Evolutionary conservation across 2,329 filamentous ascomycete genomes (phyloP), one percentile per base, ranked within the genome.

Genomic region (Arthrobotrys entomopaga): DNA sequence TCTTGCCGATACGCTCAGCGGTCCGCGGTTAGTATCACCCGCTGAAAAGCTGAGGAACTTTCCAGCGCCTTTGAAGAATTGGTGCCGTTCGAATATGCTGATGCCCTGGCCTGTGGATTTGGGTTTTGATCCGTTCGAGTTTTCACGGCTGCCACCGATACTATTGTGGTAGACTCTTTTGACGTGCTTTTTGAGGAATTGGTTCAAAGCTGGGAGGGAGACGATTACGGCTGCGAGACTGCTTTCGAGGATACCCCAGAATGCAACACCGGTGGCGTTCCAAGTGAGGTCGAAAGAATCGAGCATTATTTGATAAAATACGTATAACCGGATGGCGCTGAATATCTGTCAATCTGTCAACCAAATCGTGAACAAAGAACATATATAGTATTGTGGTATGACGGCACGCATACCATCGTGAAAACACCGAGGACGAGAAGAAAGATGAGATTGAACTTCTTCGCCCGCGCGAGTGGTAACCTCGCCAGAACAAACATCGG

Each of bases 381-480:
- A 46, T 15, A 7, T 13, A 19, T 34, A 19, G 6, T n/a, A 46
- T 6, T n/a, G n/a, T n/a, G 1, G 6, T 46, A n/a, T 1, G 4
- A 50, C 5, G 22, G 10, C 3, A 50, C 5, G 20, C 34, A 24
- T 43, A 72, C 46, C 59, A 65, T 65, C 1, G 59, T 72, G 48
- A 65, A 59, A 5, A 72, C 58, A 6, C 61, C 67, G 2, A 72
- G 54, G 13, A 61, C n/a, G 2, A 70, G 58, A 16, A 72, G 67
- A 29, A 72, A 59, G 3, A 63, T 52, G 2, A 72, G 40, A 15
- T 72, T 72, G 11, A 72, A 65, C 40, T 72, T 72, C 24, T 72
- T 72, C 15, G 38, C 59, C 3, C 48, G 29, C 10, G 67, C 58
- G 0, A 72, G 26, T 1, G 59, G 59, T 38, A 72, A 19, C 6